Evolutionary conservation across 768 basidiomycete genomes (phyloP).

Genomic region (Leucocoprinus sp.): DNA sequence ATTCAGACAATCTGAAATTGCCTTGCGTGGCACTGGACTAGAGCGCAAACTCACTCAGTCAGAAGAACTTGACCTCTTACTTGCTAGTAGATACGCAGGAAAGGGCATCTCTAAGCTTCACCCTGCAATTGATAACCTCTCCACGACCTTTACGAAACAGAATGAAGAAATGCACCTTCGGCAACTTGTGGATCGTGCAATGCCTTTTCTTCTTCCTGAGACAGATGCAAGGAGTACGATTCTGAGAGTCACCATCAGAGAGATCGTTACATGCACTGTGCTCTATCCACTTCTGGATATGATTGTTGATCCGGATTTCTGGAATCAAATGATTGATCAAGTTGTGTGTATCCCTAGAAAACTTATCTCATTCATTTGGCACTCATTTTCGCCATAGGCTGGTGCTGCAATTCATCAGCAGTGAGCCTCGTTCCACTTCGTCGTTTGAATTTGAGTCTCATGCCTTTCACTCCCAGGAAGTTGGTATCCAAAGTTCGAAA

Average conservation of each 20-base stretch:
- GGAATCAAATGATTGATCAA: conserved; percentile 90
- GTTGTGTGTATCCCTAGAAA: conserved; percentile 47
- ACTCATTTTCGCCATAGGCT: conserved; percentile 25
- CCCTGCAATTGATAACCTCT: conserved; percentile 80
- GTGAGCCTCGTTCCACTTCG: conserved; percentile 18
- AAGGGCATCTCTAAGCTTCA: conserved; percentile 64
- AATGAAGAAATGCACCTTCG: conserved; percentile 84
- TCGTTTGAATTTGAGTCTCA: conserved; percentile 1
- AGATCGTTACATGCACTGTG: conserved; percentile 76
- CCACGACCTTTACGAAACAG: conserved; percentile 83
- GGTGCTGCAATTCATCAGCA: conserved; percentile 47
- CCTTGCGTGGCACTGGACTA: conserved; percentile 72
- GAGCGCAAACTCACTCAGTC: conserved; percentile 82
- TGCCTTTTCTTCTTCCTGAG: conserved; percentile 70
- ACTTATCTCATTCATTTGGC: not conserved
- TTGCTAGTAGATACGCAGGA: conserved; percentile 75
- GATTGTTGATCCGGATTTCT: conserved; percentile 93
- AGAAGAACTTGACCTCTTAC: conserved; percentile 79
- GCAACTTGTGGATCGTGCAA: conserved; percentile 56
- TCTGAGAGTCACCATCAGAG: conserved; percentile 66
- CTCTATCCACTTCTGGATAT: conserved; percentile 87
- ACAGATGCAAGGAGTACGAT: conserved; percentile 65
- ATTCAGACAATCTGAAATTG: conserved; percentile 84
- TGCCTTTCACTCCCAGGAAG: conserved; percentile 39
- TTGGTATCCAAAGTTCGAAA: conserved; percentile 83